Conservation (phyloP, 2,329 filamentous ascomycete genomes). For the Aspergillus arachidicola region DNA sequence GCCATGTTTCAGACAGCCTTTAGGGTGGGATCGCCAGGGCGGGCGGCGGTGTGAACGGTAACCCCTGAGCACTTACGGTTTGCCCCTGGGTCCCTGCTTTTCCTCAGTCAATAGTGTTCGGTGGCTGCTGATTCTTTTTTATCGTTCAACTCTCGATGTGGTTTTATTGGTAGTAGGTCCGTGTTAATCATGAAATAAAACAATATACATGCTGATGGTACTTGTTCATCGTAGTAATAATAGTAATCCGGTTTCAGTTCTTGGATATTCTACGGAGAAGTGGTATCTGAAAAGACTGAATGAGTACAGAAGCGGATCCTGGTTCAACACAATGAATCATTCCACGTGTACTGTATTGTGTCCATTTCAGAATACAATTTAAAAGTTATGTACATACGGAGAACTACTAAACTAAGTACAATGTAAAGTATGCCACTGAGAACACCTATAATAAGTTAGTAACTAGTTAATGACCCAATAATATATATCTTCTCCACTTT, state of each 20-base stretch:
- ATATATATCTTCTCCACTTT: background rate
- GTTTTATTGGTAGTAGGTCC: background rate
- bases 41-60: slow-evolving; percentile 15
- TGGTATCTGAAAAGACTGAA: background rate
- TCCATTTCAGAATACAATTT: background rate
- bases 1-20: slow-evolving; percentile 14
- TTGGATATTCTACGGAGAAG: background rate
- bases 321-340: background rate
- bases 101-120: background rate
- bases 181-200: background rate
- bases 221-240: background rate
- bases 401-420: background rate
- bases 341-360: slow-evolving; percentile 1
- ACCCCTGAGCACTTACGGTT: slow-evolving; percentile 12
- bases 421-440: background rate
- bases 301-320: background rate
- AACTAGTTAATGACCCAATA: background rate
- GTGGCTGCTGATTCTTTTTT: slow-evolving; percentile 5
- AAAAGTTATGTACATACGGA: background rate
- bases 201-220: background rate
- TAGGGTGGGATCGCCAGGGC: slow-evolving; percentile 17
- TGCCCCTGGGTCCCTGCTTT: slow-evolving; percentile 20
- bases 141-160: background rate
- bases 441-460: background rate
- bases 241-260: background rate